phyloP scores from a whole-genome alignment of 164 flowering plant species.

The Stephania japonica region DNA sequence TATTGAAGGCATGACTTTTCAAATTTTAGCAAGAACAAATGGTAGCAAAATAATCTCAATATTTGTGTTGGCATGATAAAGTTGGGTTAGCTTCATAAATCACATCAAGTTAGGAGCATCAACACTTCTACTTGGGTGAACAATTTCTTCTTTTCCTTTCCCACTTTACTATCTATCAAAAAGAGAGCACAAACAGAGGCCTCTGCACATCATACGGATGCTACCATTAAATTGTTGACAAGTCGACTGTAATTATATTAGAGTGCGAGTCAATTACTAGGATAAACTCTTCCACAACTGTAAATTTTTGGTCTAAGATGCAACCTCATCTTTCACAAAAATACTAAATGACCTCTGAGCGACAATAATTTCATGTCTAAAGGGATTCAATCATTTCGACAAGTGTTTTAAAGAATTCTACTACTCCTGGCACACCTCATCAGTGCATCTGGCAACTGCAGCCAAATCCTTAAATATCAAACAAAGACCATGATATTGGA shows the following conservation, averaged over 20 bases:
- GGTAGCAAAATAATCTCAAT: background rate
- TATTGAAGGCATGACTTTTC: background rate
- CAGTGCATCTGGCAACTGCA: background rate
- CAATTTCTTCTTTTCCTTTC: too few species aligned
- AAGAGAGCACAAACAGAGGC: too few species aligned
- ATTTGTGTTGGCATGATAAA: background rate
- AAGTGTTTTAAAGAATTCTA: background rate
- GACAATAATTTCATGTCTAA: background rate
- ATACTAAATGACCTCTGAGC: background rate
- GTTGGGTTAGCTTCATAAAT: background rate
- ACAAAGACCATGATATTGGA: background rate
- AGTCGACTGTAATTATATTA: background rate
- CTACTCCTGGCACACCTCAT: background rate
- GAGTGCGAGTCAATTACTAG: background rate
- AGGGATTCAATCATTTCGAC: background rate
- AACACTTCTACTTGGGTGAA: background rate
- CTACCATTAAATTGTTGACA: background rate
- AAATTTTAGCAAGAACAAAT: background rate
- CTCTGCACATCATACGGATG: too few species aligned
- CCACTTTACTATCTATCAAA: too few species aligned
- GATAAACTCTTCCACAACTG: background rate
- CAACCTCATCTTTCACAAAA: background rate
- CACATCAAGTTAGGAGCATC: background rate
- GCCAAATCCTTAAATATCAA: background rate
- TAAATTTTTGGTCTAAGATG: background rate